Evolutionary conservation across 352 stramenopile species (phyloP), one percentile per base, ranked within the genome.

Genomic region (Globisporangium acanthophoron): DNA sequence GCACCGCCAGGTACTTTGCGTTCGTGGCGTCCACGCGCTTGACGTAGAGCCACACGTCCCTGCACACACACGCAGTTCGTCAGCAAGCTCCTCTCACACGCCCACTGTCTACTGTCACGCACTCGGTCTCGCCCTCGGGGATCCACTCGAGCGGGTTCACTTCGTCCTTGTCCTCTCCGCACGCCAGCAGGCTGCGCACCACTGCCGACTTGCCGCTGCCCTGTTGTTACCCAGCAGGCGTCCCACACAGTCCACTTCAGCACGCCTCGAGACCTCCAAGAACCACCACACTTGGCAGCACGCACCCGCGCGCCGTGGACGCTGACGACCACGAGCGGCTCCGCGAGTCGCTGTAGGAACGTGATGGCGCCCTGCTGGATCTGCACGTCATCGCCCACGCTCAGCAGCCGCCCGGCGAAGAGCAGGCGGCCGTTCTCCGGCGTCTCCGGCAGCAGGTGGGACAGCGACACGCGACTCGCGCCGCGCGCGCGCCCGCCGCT

Each of bases 1-100:
- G 67, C 20, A 89, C 65, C 15, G 70, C 78, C 48, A 93, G 65
- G 65, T 93, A 93, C 58, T 88, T 88, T 29, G 74, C 80, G 49
- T 80, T 86, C 12, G 73, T 67, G 50, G 85, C 85, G 51, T 87
- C 77, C 0, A 73, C 58, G 6, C 67, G 58, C 65, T 84, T 85
- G n/a, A 93, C 66, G 50, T 93, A 93, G 44, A 93, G 56, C 75
- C 80, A 88, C 47, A 83, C 83, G 27, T 73, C 69, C 56, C 72
- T 78, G 52, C 43, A 24, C 15, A 5, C 11, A 49, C 16, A 61
- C 5, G 3, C 33, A 49, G 44, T 9, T 3, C 11, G 12, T 11
- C n/a, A 39, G 0, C 6, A 16, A 7, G 15, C 5, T 0, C 31
- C 16, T 52, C 0, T 18, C 24, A 51, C 20, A 45, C 21, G 59